Percentiles rank a stretch among this genome's conserved stretches.
phyloP scores from a whole-genome alignment of 2,329 filamentous ascomycete species.

The Herpotrichia juniperi region DNA sequence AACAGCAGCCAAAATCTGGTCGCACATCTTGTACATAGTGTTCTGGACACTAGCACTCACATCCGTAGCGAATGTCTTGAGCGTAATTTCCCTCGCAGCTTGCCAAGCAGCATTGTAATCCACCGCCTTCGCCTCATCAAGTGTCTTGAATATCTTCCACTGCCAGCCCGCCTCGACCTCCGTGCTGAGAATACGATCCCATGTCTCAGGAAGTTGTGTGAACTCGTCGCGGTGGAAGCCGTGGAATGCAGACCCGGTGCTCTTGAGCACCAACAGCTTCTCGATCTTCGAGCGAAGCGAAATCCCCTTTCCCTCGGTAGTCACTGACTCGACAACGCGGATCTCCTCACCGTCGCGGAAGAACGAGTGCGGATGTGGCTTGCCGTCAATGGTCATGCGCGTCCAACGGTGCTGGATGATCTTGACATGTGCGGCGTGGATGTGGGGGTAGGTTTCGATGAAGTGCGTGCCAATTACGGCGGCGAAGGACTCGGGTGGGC shows the following conservation, averaged over 20 bases:
- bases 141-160: constrained; percentile 74
- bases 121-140: constrained; percentile 70
- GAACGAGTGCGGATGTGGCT: constrained; percentile 95
- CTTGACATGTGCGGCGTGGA: constrained; percentile 80
- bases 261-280: constrained; percentile 89
- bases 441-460: constrained; percentile 84
- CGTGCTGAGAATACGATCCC: constrained; percentile 94
- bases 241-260: constrained; percentile 94
- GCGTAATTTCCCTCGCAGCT: constrained; percentile 80
- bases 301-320: constrained; percentile 70
- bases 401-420: constrained; percentile 90
- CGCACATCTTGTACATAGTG: constrained; percentile 99
- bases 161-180: constrained; percentile 87
- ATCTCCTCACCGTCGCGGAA: constrained; percentile 87
- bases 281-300: constrained; percentile 77
- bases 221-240: constrained; percentile 92
- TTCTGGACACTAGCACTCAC: constrained; percentile 91
- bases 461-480: constrained; percentile 87
- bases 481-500: constrained; percentile 90
- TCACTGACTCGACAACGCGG: constrained; percentile 78
- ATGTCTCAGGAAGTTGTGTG: constrained; percentile 87
- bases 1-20: constrained; percentile 78
- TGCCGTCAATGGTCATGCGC: constrained; percentile 83
- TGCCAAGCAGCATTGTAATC: constrained; percentile 82
- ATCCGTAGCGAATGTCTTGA: constrained; percentile 89